Evolutionary conservation across 2,329 filamentous ascomycete genomes (phyloP).

Genomic region (Stemphylium lycopersici): DNA sequence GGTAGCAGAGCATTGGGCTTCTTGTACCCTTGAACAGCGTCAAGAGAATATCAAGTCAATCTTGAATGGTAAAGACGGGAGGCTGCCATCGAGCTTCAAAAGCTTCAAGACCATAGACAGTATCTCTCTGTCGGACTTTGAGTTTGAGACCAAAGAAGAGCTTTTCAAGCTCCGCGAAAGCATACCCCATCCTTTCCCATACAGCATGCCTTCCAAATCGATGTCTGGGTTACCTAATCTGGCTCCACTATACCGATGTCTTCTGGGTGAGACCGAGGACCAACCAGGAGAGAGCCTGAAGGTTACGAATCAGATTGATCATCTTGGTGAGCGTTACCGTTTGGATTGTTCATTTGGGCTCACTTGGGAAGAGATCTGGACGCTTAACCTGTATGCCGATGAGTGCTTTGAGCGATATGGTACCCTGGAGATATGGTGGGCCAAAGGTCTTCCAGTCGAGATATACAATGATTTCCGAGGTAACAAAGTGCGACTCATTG

Average conservation of each 20-base stretch:
- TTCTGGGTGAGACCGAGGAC: slow-evolving; percentile 19
- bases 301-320: slow-evolving; percentile 14
- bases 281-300: slow-evolving; percentile 8
- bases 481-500: no score
- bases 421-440: slow-evolving; percentile 32
- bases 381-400: slow-evolving; percentile 37
- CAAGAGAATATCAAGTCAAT: slow-evolving; percentile 19
- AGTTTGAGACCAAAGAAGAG: slow-evolving; percentile 1
- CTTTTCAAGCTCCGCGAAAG: slow-evolving; percentile 26
- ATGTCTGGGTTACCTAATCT: no score
- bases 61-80: slow-evolving; percentile 21
- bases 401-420: slow-evolving; percentile 39
- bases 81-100: slow-evolving; percentile 15
- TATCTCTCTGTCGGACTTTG: slow-evolving; percentile 18
- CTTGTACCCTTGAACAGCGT: slow-evolving; percentile 13
- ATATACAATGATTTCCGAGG: slow-evolving; percentile 33
- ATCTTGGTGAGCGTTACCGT: slow-evolving; percentile 3
- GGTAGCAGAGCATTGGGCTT: slow-evolving; percentile 18
- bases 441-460: slow-evolving; percentile 32
- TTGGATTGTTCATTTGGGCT: slow-evolving; percentile 21
- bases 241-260: slow-evolving; percentile 11
- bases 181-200: slow-evolving; percentile 2
- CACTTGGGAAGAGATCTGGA: slow-evolving; percentile 31
- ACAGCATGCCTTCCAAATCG: no score
- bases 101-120: not conserved